Conservation (phyloP, 495 filamentous ascomycete genomes). For the Penicillium desertorum region DNA sequence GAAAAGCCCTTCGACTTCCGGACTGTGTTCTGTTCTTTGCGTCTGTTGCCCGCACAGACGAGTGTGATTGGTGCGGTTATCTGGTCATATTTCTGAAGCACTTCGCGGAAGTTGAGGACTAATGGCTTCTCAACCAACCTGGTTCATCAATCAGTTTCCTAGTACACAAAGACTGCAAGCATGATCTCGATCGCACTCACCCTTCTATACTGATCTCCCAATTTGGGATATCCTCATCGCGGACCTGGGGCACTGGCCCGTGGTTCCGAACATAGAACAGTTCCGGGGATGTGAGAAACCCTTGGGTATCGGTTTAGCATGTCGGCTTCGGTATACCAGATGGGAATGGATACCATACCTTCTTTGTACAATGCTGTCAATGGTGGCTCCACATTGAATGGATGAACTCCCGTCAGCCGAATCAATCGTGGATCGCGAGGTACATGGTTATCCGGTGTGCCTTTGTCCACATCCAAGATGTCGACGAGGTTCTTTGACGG, state of each 20-base stretch:
- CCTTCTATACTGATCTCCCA: slow-evolving; percentile 91
- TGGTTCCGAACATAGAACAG: slow-evolving; percentile 97
- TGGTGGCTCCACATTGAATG: slow-evolving; percentile 92
- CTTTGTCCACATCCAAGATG: slow-evolving; percentile 71
- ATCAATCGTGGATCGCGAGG: slow-evolving; percentile 83
- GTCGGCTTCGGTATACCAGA: neutral
- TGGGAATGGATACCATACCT: slow-evolving; percentile 50
- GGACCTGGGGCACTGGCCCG: slow-evolving; percentile 78
- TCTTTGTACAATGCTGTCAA: slow-evolving; percentile 78
- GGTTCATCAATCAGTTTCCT: slow-evolving; percentile 17
- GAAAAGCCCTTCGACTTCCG: slow-evolving; percentile 95
- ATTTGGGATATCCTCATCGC: slow-evolving; percentile 67
- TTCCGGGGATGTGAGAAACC: slow-evolving; percentile 87
- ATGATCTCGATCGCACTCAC: slow-evolving; percentile 33
- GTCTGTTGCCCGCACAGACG: slow-evolving; percentile 89
- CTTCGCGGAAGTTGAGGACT: slow-evolving; percentile 69
- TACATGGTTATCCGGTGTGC: slow-evolving; percentile 86
- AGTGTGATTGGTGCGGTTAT: slow-evolving; percentile 86
- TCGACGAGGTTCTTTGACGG: slow-evolving; percentile 58
- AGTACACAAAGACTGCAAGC: too few species aligned
- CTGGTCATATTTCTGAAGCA: slow-evolving; percentile 75
- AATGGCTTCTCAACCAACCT: slow-evolving; percentile 76
- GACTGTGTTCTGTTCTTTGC: slow-evolving; percentile 93
- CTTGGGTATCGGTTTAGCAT: slow-evolving; percentile 26
- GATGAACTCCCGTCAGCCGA: slow-evolving; percentile 85